Base-by-base conservation (phyloP, 192 early-diverging fungal genomes). In the Backusella sp. region DNA sequence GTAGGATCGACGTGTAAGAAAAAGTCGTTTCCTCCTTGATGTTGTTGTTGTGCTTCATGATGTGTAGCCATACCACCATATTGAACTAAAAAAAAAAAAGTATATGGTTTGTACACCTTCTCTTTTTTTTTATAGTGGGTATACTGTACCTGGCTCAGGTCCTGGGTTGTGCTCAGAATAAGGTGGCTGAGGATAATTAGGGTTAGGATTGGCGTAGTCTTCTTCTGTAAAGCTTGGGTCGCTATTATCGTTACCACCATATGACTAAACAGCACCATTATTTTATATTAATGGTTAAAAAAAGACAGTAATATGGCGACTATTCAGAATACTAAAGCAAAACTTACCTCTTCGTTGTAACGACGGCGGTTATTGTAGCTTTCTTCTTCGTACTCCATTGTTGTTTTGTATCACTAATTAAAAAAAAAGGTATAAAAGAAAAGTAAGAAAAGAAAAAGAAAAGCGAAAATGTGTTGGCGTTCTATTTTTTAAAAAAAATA, bases 181-280 rank as follows among this genome's bases (percentile, higher is more conserved):
- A 59, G 76, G 80, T 21, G 74, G 76, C 28, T 80, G 79, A 30
- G 76, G 67, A 28, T 78, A 74, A 8, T 79, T 79, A 8, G 78
- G 39, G 44, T 72, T 72, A 34, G 70, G 44, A 17, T 72, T 46
- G 9, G 23, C 26, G 19, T 72, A 72, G 12, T 72, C 70, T 49
- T 72, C 42, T 37, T 69, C 68, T 19, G 36, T 69, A 21, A 69
- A 69, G n/a, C 14, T 69, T 6, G 68, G 68, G 12, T 69, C 68
- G 35, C 21, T 69, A 37, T 3, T 41, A 41, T 69, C 68, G 35
- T 37, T 21, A 41, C 68, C 68, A 2, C 56, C 56, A 62, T 62
- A 68, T 17, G 66, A 68, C 30, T 32, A 68, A 68, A 34, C 15
- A 30, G 5, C 3, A 35, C 15, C 21, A 5, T n/a, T 30, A 35